Evolutionary conservation across 2,329 filamentous ascomycete species (phyloP), one percentile per base, ranked within the genome.

Genomic region (Exophiala alcalophila): DNA sequence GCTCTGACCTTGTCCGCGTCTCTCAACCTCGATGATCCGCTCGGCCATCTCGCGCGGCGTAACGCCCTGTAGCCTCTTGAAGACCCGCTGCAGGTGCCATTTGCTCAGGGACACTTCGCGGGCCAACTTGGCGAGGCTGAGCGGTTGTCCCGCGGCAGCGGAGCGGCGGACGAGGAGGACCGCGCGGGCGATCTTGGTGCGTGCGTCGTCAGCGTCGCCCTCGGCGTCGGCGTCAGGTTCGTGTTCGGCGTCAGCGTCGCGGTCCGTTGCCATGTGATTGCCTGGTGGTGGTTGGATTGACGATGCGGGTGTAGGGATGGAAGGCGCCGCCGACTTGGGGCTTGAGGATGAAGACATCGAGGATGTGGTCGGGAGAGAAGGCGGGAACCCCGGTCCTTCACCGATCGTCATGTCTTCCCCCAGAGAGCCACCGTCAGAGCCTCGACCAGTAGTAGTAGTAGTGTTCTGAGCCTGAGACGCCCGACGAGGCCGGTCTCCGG

Each of bases 81-180:
- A 78, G 23, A 75, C 67, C 18, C 73, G 71, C 57, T 76, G 73
- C 48, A 78, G 72, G 57, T 78, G 73, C 48, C 72, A 68, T 16
- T 71, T 64, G 12, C 72, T 74, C 44, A 77, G 55, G 1, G 66
- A 65, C 11, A 71, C 71, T 48, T 67, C 65, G 35, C 59, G 61
- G 12, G 74, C 72, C 38, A 78, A 53, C 21, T 69, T 65, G 23
- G 68, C 60, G 30, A 77, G 54, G 41, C 61, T 67, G 11, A 43
- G 16, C 7, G 15, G 20, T 11, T 23, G n/a, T 67, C 65, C 44
- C 57, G 60, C 47, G 4, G n/a, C 12, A 7, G 39, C 39, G 8
- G 44, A 16, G 5, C 29, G 20, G 5, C 39, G 27, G 28, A 47
- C 15, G 15, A 47, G 21, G 11, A 19, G 27, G 5, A 35, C 44